Conservation (phyloP, 495 filamentous ascomycete species). For the Podospora fimiseda region DNA sequence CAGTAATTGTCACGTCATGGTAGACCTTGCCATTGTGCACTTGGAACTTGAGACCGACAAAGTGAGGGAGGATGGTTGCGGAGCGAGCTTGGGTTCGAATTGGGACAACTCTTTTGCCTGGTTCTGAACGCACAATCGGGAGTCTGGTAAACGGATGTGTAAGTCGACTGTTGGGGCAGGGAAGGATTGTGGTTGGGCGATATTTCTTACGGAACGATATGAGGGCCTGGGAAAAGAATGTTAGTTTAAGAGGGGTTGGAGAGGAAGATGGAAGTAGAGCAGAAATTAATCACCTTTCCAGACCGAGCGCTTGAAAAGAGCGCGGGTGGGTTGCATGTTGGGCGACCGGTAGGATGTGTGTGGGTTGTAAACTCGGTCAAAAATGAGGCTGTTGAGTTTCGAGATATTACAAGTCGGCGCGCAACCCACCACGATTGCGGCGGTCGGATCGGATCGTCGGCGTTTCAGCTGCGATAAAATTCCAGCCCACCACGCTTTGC, state of each 20-base stretch:
- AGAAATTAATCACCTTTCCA: constrained; percentile 47
- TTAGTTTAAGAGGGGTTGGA: background rate
- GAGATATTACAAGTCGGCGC: too few relatives aligned
- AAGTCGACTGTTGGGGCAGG: constrained; percentile 2
- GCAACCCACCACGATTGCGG: too few relatives aligned
- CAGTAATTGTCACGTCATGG: constrained; percentile 78
- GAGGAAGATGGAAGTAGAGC: background rate
- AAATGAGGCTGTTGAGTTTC: too few relatives aligned
- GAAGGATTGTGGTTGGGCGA: background rate
- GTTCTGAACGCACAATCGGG: constrained; percentile 54
- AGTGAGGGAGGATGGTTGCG: constrained; percentile 92
- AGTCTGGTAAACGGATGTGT: constrained; percentile 38
- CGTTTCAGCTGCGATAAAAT: too few relatives aligned
- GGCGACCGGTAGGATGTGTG: constrained; percentile 4
- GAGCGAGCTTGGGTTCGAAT: constrained; percentile 84
- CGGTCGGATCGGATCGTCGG: too few relatives aligned
- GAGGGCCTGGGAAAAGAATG: constrained; percentile 45
- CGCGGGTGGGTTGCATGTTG: constrained; percentile 50
- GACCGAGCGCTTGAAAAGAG: constrained; percentile 48
- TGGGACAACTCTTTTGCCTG: constrained; percentile 58
- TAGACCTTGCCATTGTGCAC: constrained; percentile 95
- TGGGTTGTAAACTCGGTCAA: too few relatives aligned
- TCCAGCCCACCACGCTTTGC: too few relatives aligned
- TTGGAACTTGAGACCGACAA: constrained; percentile 88
- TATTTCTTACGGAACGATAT: constrained; percentile 62